phyloP scores from a whole-genome alignment of 225 moss, liverwort and hornwort genomes.

The Physcomitrellopsis africana region DNA sequence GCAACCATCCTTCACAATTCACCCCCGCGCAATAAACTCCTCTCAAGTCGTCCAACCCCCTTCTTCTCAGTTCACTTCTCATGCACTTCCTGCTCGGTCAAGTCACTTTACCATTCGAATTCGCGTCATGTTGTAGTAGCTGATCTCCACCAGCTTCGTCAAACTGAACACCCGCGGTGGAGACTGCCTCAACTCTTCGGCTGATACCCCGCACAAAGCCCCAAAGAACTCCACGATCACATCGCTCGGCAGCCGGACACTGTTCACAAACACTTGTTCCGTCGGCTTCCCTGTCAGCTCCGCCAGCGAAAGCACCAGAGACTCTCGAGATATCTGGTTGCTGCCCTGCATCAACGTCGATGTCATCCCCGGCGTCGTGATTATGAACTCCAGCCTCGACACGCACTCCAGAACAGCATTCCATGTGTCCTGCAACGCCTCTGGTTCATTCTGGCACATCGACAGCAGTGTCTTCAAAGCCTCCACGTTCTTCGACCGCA shows the following conservation, averaged over 20 bases:
- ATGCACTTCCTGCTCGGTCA: not conserved
- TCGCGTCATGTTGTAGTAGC: conserved; percentile 98
- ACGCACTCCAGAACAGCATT: conserved; percentile 98
- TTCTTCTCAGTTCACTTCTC: not conserved
- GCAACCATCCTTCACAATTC: not conserved
- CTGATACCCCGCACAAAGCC: conserved; percentile 96
- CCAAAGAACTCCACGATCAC: conserved; percentile 98
- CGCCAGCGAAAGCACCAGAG: conserved; percentile 82
- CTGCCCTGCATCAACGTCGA: conserved; percentile 89
- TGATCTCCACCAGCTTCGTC: conserved; percentile 97
- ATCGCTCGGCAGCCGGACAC: conserved; percentile 95
- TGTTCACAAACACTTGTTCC: conserved; percentile 98
- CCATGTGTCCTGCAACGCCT: conserved; percentile 96
- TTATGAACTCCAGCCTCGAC: conserved; percentile 92
- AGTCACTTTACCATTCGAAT: conserved; percentile 88
- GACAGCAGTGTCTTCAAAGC: conserved; percentile 82
- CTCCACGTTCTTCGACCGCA: conserved; percentile 98
- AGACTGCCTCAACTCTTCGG: conserved; percentile 91
- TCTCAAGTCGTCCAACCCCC: not conserved
- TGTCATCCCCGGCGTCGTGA: conserved; percentile 80
- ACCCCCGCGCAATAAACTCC: not conserved
- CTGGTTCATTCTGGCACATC: conserved; percentile 90
- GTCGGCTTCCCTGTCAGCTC: conserved; percentile 96
- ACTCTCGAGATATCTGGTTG: conserved; percentile 90
- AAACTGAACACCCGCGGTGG: conserved; percentile 98